Percentiles rank a stretch among this genome's conserved stretches.
phyloP scores from a whole-genome alignment of 768 basidiomycete species.

The Boletus vinaceobasis region DNA sequence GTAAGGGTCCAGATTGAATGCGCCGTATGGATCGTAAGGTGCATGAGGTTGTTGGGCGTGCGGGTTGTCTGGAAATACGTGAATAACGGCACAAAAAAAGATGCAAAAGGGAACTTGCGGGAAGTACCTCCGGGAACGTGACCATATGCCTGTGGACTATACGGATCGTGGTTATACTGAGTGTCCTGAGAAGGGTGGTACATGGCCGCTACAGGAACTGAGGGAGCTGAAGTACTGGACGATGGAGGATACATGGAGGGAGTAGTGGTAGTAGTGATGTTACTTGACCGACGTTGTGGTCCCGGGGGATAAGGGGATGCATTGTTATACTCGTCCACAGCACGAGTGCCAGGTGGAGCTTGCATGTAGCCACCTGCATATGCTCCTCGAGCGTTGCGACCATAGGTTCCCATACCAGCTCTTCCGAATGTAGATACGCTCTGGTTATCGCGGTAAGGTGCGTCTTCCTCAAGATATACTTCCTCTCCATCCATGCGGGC shows the following conservation, averaged over 20 bases:
- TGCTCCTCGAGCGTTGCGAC: conserved; percentile 30
- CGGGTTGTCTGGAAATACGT: conserved; percentile 47
- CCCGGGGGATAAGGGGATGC: conserved; percentile 43
- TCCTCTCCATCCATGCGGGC: conserved; percentile 55
- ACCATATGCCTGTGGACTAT: conserved; percentile 41
- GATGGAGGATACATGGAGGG: conserved; percentile 36
- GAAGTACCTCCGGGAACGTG: conserved; percentile 52
- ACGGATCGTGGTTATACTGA: conserved; percentile 28
- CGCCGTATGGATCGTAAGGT: conserved; percentile 50
- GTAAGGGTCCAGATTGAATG: conserved; percentile 41
- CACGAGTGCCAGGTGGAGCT: conserved; percentile 59
- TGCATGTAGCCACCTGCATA: conserved; percentile 61
- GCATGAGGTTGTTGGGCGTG: conserved; percentile 48
- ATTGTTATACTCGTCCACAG: conserved; percentile 74
- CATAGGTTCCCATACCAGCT: conserved; percentile 27
- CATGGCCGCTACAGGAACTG: conserved; percentile 7
- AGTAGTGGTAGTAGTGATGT: conserved; percentile 39
- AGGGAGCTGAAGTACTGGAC: conserved; percentile 21
- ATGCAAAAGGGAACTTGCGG: conserved; percentile 39
- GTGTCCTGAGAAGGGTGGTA: conserved; percentile 21
- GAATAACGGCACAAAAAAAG: background rate
- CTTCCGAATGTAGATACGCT: conserved; percentile 21
- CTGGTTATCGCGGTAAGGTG: conserved; percentile 32
- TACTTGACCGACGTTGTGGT: conserved; percentile 40
- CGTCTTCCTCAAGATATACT: conserved; percentile 51